phyloP scores from a whole-genome alignment of 139 green algal genomes.

The Pycnococcus provasolii region DNA sequence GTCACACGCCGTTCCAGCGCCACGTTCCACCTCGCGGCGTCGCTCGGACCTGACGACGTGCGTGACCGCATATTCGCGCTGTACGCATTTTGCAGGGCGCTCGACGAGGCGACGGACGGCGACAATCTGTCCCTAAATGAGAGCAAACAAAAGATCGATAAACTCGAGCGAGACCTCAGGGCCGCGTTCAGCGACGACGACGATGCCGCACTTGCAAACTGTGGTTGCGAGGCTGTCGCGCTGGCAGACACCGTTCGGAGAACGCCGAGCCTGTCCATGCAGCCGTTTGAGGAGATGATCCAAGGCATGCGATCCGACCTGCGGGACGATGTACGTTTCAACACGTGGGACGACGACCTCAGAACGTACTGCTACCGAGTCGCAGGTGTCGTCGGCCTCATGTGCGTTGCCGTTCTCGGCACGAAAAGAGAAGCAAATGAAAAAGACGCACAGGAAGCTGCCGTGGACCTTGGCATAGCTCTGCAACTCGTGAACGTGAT shows the following conservation, averaged over 20 bases:
- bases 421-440: background rate
- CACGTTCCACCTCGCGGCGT: conserved; percentile 1
- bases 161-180: background rate
- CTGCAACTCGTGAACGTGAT: conserved; percentile 5
- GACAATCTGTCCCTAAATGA: background rate
- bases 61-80: background rate
- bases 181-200: conserved; percentile 4
- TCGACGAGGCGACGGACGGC: conserved; percentile 4
- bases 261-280: background rate
- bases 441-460: background rate
- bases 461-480: conserved; percentile 3
- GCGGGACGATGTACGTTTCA: background rate
- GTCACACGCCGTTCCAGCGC: background rate
- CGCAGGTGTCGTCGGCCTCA: conserved; percentile 4
- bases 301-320: conserved; percentile 2
- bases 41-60: background rate
- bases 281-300: conserved; percentile 12
- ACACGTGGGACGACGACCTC: background rate
- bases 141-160: background rate
- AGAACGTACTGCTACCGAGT: conserved; percentile 1
- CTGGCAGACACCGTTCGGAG: conserved; percentile 1
- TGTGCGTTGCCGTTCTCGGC: conserved; percentile 5
- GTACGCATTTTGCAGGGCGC: conserved; percentile 1
- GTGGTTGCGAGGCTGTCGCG: background rate
- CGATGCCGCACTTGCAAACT: background rate